Evolutionary conservation across 192 early-diverging fungal species (phyloP).

Genomic region (Umbelopsis ramanniana): DNA sequence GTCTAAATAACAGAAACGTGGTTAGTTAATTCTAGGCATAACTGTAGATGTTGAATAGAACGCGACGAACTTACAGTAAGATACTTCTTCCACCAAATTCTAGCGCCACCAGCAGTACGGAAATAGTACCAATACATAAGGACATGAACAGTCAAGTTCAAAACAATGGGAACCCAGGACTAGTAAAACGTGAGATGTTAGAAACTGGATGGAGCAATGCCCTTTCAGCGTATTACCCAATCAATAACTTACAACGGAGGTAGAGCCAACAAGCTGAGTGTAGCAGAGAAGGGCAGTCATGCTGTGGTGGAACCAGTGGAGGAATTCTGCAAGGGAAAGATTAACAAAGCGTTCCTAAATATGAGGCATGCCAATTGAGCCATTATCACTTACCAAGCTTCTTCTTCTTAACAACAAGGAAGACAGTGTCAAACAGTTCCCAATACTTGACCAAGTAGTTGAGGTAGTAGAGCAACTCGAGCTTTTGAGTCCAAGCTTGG

Average conservation of each 20-base stretch:
- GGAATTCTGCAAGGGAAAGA: constrained; percentile 63
- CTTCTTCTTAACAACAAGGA: constrained; percentile 86
- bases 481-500: constrained; percentile 73
- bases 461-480: constrained; percentile 87
- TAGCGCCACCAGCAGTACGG: constrained; percentile 73
- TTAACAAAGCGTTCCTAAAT: not conserved
- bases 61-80: constrained; percentile 54
- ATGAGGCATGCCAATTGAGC: not conserved
- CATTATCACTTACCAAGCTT: constrained; percentile 59
- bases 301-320: constrained; percentile 93
- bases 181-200: constrained; percentile 14
- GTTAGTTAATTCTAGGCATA: not conserved
- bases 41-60: not conserved
- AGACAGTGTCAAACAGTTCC: constrained; percentile 88
- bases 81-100: constrained; percentile 94
- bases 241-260: constrained; percentile 67
- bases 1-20: constrained; percentile 33
- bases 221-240: not conserved
- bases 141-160: constrained; percentile 90
- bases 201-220: not conserved
- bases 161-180: constrained; percentile 78
- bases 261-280: constrained; percentile 73
- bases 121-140: constrained; percentile 94
- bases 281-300: constrained; percentile 89
- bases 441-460: constrained; percentile 94